Evolutionary conservation across 106 monocot species (phyloP), one percentile per base, ranked within the genome.

Genomic region (Allium cepa): DNA sequence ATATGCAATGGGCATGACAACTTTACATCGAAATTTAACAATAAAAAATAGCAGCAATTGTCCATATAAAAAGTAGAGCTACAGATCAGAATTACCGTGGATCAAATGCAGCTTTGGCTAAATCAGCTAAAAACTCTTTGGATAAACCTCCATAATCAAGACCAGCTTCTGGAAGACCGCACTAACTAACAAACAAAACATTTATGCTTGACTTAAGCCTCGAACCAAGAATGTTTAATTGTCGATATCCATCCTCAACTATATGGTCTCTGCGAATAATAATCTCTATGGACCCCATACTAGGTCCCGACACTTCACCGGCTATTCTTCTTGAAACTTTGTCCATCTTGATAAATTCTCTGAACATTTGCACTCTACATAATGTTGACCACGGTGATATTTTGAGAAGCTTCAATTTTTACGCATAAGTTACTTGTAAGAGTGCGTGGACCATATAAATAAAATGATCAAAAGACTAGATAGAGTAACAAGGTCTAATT

Each of bases 111-210:
- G 87, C 71, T 72, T 84, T 90, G 7, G 85, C 67, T 28, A 95
- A 73, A 79, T 95, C 95, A 51, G 88, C 88, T 73, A 95, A 85
- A 62, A 95, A 95, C 73, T 91, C 91, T 68, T 95, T 95, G n/a
- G 94, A 88, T 18, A 95, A 76, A 69, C 94, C 94, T 26, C 94
- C 94, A 74, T 91, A 95, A 62, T 95, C 94, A 18, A 95, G 77
- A 71, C 94, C 94, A 69, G 85, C 91, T 67, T 95, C 94, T 60
- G 94, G 91, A 73, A 95, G 91, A 11, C 91, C 94, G 69, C 85
- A 82, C 72, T 85, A 85, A 81, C 83, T 88, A 13, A 95, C 63
- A 77, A 95, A 95, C 66, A 90, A 95, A 26, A 95, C 85, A 67
- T 81, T 88, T 67, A 95, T 87, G 74, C 69, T 62, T 52, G 88